Evolutionary conservation across 2,329 filamentous ascomycete species (phyloP).

Genomic region (Fusarium albosuccineum): DNA sequence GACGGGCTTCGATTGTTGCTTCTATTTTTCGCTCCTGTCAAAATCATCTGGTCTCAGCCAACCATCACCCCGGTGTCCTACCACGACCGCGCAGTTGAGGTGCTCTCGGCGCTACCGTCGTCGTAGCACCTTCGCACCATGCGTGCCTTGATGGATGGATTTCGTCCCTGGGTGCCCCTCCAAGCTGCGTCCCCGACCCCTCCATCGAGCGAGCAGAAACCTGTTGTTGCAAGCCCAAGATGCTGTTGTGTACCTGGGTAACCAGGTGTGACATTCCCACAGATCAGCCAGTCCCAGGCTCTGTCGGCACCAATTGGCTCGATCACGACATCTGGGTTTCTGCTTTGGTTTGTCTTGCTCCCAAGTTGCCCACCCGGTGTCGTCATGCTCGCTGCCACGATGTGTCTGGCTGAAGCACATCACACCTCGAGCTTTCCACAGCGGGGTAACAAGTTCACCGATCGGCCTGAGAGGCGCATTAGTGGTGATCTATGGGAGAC

Average conservation of each 20-base stretch:
- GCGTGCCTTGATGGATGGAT: slow-evolving; percentile 13
- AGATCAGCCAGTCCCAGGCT: slow-evolving; percentile 23
- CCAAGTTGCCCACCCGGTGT: slow-evolving; percentile 11
- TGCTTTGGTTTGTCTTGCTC: slow-evolving; percentile 18
- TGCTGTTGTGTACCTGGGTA: slow-evolving; percentile 5
- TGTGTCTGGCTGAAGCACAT: slow-evolving; percentile 14
- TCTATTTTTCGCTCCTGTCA: slow-evolving; percentile 8
- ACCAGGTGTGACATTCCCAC: slow-evolving; percentile 26
- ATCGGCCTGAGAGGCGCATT: slow-evolving; percentile 46
- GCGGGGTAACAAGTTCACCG: slow-evolving; percentile 33
- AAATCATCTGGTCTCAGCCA: slow-evolving; percentile 16
- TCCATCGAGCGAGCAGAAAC: slow-evolving; percentile 27
- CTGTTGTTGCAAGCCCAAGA: slow-evolving; percentile 25
- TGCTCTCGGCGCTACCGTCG: slow-evolving; percentile 12
- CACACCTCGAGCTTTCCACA: slow-evolving; percentile 27
- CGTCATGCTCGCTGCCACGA: slow-evolving; percentile 31
- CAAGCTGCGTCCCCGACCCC: slow-evolving; percentile 5
- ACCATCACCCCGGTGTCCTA: slow-evolving; percentile 25
- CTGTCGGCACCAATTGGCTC: slow-evolving; percentile 27
- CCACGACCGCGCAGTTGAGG: slow-evolving; percentile 32
- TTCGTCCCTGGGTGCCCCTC: slow-evolving; percentile 25
- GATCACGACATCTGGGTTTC: slow-evolving; percentile 22
- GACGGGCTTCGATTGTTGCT: slow-evolving; percentile 13
- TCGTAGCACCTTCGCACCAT: slow-evolving; percentile 16
- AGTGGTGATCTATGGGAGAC: slow-evolving; percentile 37